Percentiles rank a stretch among this genome's conserved stretches.
Conservation (phyloP, 139 green algal genomes). For the Haematococcus sp. region DNA sequence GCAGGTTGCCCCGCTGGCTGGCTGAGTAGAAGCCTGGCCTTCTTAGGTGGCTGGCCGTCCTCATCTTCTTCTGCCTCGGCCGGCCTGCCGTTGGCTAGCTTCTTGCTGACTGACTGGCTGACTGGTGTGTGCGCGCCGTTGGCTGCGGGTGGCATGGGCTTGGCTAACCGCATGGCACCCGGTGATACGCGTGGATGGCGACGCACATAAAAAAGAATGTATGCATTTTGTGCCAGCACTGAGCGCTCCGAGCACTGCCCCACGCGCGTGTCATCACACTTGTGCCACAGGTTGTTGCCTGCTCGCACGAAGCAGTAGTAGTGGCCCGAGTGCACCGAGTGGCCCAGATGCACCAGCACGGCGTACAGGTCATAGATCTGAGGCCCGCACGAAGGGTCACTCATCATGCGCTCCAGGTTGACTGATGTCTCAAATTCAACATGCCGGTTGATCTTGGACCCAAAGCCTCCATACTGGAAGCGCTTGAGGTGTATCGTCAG, state of each 20-base stretch:
- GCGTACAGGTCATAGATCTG: slow-evolving; percentile 81
- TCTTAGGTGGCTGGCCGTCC: too few relatives aligned
- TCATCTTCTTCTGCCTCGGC: too few relatives aligned
- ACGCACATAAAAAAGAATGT: slow-evolving; percentile 95
- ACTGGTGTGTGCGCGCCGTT: too few relatives aligned
- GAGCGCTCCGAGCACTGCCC: slow-evolving; percentile 43
- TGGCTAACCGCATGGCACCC: background rate
- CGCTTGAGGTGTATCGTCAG: slow-evolving; percentile 87
- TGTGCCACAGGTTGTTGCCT: slow-evolving; percentile 79
- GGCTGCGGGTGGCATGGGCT: too few relatives aligned
- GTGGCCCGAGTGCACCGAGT: slow-evolving; percentile 83
- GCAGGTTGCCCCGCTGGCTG: too few relatives aligned
- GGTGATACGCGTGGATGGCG: slow-evolving; percentile 4
- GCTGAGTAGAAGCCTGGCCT: too few relatives aligned
- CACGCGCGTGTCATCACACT: slow-evolving; percentile 77
- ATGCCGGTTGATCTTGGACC: slow-evolving; percentile 75
- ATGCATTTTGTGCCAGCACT: slow-evolving; percentile 85
- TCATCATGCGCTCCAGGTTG: slow-evolving; percentile 79
- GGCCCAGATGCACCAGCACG: slow-evolving; percentile 88
- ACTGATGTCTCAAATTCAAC: slow-evolving; percentile 78
- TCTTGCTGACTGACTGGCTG: too few relatives aligned
- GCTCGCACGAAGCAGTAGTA: slow-evolving; percentile 88
- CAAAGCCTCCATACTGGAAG: slow-evolving; percentile 78
- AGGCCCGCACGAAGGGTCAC: slow-evolving; percentile 8
- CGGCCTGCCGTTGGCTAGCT: too few relatives aligned